Percentiles rank a stretch among this genome's conserved stretches.
These are phyloP conservation scores for Microbotryum saponariae DNA, from an alignment of 1,284 basidiomycete species.

Conservation along the genomic window DNA sequence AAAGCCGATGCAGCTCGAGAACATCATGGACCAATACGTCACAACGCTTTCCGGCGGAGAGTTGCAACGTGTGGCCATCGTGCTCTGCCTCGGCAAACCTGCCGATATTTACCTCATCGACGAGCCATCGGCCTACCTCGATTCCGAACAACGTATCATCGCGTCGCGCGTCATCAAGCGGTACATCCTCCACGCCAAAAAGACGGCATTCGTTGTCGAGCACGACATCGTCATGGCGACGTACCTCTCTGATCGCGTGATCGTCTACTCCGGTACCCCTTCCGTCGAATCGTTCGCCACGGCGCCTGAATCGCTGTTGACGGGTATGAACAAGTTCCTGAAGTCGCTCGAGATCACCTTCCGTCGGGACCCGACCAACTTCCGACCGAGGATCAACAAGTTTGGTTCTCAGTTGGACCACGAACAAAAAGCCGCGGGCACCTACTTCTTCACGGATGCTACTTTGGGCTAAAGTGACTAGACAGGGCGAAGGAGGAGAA, in stretches of 20 bases:
- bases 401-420: constrained; percentile 82
- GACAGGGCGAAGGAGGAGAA: too few species aligned
- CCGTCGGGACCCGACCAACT: constrained; percentile 67
- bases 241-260: constrained; percentile 92
- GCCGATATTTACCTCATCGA: constrained; percentile 82
- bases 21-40: constrained; percentile 90
- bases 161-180: constrained; percentile 95
- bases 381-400: constrained; percentile 81
- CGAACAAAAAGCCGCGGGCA: constrained; percentile 63
- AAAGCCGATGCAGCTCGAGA: constrained; percentile 86
- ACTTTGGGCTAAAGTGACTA: too few species aligned
- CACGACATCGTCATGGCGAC: constrained; percentile 92
- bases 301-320: constrained; percentile 64
- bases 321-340: constrained; percentile 88
- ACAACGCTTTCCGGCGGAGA: constrained; percentile 95
- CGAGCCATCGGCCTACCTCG: constrained; percentile 62
- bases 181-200: constrained; percentile 83
- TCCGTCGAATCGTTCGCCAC: constrained; percentile 30
- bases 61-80: constrained; percentile 88
- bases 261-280: constrained; percentile 49
- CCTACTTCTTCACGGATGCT: constrained; percentile 22
- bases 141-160: constrained; percentile 96
- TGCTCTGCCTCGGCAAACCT: constrained; percentile 63
- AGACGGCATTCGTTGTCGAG: constrained; percentile 94
- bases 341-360: constrained; percentile 90